phyloP scores from a whole-genome alignment of 164 flowering plant species.

The Sedum album region DNA sequence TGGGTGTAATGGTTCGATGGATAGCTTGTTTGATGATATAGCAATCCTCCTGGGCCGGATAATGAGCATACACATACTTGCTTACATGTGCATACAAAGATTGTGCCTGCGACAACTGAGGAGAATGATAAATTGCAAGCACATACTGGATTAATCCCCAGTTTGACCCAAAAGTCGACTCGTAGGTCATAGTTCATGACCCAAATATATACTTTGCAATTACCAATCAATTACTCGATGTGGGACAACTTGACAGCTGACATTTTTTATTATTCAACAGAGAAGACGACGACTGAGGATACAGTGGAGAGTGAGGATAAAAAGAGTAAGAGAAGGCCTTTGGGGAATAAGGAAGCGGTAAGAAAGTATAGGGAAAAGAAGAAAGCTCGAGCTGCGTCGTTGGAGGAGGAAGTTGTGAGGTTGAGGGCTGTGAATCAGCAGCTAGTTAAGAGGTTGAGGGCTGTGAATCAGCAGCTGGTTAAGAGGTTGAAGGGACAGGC shows the following conservation, averaged over 20 bases:
- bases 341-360: conserved; percentile 97
- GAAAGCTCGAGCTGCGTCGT: conserved; percentile 75
- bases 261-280: too few species aligned
- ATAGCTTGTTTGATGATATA: conserved; percentile 59
- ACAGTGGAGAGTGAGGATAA: conserved; percentile 65
- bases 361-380: conserved; percentile 96
- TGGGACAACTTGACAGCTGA: too few species aligned
- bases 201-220: too few species aligned
- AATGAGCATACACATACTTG: conserved; percentile 91
- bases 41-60: conserved; percentile 96
- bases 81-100: conserved; percentile 87
- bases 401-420: conserved; percentile 79
- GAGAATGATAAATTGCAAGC: too few species aligned
- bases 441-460: conserved; percentile 62
- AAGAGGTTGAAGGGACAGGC: conserved; percentile 88
- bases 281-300: conserved; percentile 52
- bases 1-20: conserved; percentile 55
- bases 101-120: conserved; percentile 49
- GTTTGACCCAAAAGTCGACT: too few species aligned
- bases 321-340: conserved; percentile 56
- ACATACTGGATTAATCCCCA: too few species aligned
- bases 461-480: conserved; percentile 69
- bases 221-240: too few species aligned
- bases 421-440: conserved; percentile 75
- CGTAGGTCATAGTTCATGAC: too few species aligned